phyloP scores from a whole-genome alignment of 495 filamentous ascomycete species.

The Lindgomyces ingoldianus region DNA sequence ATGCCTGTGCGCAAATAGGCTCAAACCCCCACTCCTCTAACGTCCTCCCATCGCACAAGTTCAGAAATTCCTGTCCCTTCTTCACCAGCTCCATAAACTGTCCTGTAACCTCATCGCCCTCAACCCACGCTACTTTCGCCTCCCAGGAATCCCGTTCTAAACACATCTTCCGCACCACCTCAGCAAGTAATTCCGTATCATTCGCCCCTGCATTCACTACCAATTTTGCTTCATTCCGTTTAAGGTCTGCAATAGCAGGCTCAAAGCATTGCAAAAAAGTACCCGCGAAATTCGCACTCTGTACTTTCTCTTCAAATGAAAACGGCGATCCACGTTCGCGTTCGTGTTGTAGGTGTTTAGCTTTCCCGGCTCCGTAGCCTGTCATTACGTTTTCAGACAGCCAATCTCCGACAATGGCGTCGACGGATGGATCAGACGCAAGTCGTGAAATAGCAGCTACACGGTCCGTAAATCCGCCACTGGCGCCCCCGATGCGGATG shows the following conservation, averaged over 20 bases:
- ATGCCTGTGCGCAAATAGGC: conserved; percentile 13
- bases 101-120: conserved; percentile 35
- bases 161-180: conserved; percentile 17
- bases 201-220: conserved; percentile 37
- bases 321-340: not conserved
- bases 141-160: conserved; percentile 10
- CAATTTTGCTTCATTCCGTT: conserved; percentile 24
- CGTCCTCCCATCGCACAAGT: conserved; percentile 10
- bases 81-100: conserved; percentile 18
- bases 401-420: conserved; percentile 22
- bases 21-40: conserved; percentile 13
- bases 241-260: conserved; percentile 30
- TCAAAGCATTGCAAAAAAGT: conserved; percentile 37
- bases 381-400: conserved; percentile 24
- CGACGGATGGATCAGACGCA: conserved; percentile 9
- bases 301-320: conserved; percentile 18
- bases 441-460: not conserved
- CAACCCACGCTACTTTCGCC: conserved; percentile 36
- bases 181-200: conserved; percentile 33
- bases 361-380: conserved; percentile 6
- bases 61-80: conserved; percentile 24
- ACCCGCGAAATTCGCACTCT: conserved; percentile 27
- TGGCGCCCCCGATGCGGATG: conserved; percentile 7
- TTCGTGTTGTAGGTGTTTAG: not conserved
- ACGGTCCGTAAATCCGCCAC: conserved; percentile 20